Percentiles rank a stretch among this genome's conserved stretches.
Evolutionary conservation across 306 rosid genomes (phyloP).

Genomic region (Sindora glabra): DNA sequence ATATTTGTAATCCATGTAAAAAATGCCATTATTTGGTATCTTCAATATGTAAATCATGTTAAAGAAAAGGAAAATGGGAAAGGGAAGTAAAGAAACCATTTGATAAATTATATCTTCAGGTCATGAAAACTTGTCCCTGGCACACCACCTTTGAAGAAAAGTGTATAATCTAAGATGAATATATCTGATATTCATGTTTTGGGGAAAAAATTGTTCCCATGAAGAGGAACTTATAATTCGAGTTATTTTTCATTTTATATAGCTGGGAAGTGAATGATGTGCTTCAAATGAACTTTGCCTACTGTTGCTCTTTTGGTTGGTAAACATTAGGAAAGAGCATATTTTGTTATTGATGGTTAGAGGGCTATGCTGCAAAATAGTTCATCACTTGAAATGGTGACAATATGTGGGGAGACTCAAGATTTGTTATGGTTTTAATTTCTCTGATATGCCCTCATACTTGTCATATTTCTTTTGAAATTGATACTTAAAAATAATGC

Average conservation of each 20-base stretch:
- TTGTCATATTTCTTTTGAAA: slow-evolving; percentile 7
- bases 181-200: background rate
- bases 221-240: background rate
- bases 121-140: background rate
- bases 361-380: background rate
- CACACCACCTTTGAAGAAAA: background rate
- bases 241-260: background rate
- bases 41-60: background rate
- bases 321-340: background rate
- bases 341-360: slow-evolving; percentile 1
- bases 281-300: background rate
- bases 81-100: background rate
- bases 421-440: slow-evolving; percentile 5
- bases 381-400: background rate
- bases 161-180: background rate
- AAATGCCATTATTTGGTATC: background rate
- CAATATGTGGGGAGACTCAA: slow-evolving; percentile 3
- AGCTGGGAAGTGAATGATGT: background rate
- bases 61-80: background rate
- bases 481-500: background rate
- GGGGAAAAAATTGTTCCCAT: background rate
- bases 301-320: background rate
- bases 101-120: background rate
- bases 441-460: background rate
- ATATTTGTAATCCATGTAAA: slow-evolving; percentile 14